Evolutionary conservation across 2,329 filamentous ascomycete genomes (phyloP).

Genomic region (Aspergillus flavus): DNA sequence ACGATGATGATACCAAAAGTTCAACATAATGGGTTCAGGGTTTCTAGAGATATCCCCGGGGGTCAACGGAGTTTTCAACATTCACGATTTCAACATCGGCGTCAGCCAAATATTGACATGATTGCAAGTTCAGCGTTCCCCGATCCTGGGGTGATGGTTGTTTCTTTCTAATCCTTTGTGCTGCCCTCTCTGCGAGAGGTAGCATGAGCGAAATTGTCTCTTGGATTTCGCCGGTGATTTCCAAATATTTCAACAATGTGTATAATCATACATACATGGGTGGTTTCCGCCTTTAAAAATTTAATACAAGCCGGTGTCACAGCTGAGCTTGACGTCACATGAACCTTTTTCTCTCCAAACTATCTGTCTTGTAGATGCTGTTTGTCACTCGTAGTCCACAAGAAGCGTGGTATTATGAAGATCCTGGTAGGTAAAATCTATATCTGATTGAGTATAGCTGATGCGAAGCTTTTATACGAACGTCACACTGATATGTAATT

Average conservation of each 20-base stretch:
- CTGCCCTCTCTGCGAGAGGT: conserved; percentile 15
- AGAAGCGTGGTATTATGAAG: too few relatives aligned
- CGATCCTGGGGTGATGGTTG: conserved; percentile 7
- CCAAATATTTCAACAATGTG: conserved; percentile 41
- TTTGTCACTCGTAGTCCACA: neutral
- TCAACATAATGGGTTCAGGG: conserved; percentile 44
- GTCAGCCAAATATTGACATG: conserved; percentile 25
- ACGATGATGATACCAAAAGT: conserved; percentile 47
- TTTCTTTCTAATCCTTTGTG: conserved; percentile 15
- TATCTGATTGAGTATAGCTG: too few relatives aligned
- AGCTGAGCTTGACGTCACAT: neutral
- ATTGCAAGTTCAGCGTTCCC: conserved; percentile 14
- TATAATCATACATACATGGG: conserved; percentile 26
- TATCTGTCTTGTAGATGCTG: neutral
- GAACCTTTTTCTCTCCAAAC: neutral
- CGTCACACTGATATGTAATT: too few relatives aligned
- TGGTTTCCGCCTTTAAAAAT: conserved; percentile 17
- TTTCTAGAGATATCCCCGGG: conserved; percentile 40
- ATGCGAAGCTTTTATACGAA: too few relatives aligned
- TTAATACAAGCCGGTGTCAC: conserved; percentile 8
- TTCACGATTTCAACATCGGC: conserved; percentile 57
- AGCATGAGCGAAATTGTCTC: conserved; percentile 21
- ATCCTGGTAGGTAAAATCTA: too few relatives aligned
- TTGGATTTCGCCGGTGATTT: conserved; percentile 23
- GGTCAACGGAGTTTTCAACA: conserved; percentile 43